phyloP scores from a whole-genome alignment of 202 grass and related monocot species.

The Cymbopogon flexuosus region DNA sequence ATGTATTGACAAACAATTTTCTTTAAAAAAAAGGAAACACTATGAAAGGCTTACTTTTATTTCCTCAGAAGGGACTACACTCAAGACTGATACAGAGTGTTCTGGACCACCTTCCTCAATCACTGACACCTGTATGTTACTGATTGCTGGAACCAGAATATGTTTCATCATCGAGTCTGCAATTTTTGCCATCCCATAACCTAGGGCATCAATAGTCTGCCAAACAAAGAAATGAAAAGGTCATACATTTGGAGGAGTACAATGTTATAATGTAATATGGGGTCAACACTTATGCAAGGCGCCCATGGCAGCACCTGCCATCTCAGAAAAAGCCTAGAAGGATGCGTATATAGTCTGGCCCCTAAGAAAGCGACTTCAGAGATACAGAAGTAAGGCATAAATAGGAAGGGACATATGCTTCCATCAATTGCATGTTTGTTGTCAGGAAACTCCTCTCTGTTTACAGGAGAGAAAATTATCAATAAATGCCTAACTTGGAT shows the following conservation, averaged over 20 bases:
- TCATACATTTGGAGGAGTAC: conserved; percentile 11
- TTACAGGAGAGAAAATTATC: neutral
- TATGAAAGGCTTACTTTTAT: conserved; percentile 45
- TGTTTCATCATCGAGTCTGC: conserved; percentile 75
- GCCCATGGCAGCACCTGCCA: neutral
- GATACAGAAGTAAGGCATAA: neutral
- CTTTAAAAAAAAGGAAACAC: conserved; percentile 21
- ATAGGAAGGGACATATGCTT: neutral
- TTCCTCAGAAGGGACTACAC: conserved; percentile 46
- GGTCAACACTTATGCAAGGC: neutral
- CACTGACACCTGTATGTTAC: conserved; percentile 38
- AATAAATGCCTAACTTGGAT: neutral
- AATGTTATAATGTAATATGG: conserved; percentile 10
- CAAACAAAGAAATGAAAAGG: conserved; percentile 21
- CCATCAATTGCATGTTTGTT: neutral
- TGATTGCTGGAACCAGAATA: conserved; percentile 61
- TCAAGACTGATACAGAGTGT: conserved; percentile 39
- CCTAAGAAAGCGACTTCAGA: neutral
- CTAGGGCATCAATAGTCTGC: conserved; percentile 67
- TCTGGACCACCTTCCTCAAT: conserved; percentile 40
- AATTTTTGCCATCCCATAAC: conserved; percentile 83
- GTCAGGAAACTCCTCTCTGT: neutral
- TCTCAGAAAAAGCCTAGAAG: neutral
- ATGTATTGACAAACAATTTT: neutral
- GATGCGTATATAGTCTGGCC: neutral